A percentile compares a stretch with the other conserved stretches of the same genome.
phyloP scores from a whole-genome alignment of 257 asterid genomes.

The Hygrophila difformis region DNA sequence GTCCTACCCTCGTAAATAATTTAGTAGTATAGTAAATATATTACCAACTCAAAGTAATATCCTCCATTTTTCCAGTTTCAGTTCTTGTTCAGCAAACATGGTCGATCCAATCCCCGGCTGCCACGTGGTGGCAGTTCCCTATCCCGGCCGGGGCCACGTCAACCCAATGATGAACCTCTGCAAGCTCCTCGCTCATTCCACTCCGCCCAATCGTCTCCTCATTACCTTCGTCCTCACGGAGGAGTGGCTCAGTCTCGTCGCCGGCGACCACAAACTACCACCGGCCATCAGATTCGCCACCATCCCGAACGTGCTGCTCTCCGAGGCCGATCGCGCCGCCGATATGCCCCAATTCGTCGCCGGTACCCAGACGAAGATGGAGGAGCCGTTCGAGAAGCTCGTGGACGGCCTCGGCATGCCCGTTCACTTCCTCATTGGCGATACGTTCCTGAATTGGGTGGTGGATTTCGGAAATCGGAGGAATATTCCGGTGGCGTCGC shows the following conservation, averaged over 20 bases:
- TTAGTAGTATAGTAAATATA: too few species aligned
- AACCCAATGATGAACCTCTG: slow-evolving; percentile 33
- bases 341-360: slow-evolving; percentile 21
- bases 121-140: slow-evolving; percentile 30
- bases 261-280: background rate
- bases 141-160: slow-evolving; percentile 35
- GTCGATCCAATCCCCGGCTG: background rate
- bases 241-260: slow-evolving; percentile 25
- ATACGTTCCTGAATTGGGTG: slow-evolving; percentile 30
- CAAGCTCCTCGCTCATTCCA: slow-evolving; percentile 7
- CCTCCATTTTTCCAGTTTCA: too few species aligned
- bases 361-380: slow-evolving; percentile 32
- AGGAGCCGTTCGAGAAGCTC: slow-evolving; percentile 39
- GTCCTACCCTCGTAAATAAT: too few species aligned
- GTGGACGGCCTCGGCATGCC: slow-evolving; percentile 22
- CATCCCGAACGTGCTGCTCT: slow-evolving; percentile 39
- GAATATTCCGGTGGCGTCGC: slow-evolving; percentile 42
- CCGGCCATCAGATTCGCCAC: slow-evolving; percentile 17
- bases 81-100: too few species aligned
- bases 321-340: slow-evolving; percentile 41
- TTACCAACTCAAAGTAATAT: too few species aligned
- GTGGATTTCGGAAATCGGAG: slow-evolving; percentile 23
- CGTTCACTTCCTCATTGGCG: slow-evolving; percentile 31
- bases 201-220: slow-evolving; percentile 10
- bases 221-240: slow-evolving; percentile 32